Conservation (phyloP, 306 rosid genomes). For the Fragaria nilgerrensis region DNA sequence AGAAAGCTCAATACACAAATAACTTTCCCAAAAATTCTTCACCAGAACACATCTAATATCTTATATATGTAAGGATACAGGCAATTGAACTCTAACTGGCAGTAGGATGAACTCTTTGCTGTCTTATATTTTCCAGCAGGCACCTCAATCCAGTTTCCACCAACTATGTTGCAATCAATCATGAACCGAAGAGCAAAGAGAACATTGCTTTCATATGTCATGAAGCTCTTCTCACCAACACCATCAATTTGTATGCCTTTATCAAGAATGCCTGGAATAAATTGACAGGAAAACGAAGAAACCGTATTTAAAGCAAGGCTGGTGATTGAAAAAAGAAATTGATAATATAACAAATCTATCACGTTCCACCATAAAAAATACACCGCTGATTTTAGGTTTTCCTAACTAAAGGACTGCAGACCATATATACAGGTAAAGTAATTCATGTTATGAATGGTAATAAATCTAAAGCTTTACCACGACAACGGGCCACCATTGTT, state of each 20-base stretch:
- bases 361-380: not conserved
- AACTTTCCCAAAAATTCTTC: not conserved
- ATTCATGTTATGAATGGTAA: not conserved
- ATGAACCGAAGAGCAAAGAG: constrained; percentile 96
- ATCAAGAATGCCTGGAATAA: constrained; percentile 81
- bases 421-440: not conserved
- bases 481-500: constrained; percentile 94
- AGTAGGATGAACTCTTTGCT: constrained; percentile 51
- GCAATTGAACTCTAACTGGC: constrained; percentile 90
- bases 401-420: not conserved
- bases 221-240: constrained; percentile 78
- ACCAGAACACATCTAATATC: not conserved
- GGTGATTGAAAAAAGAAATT: not conserved
- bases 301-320: constrained; percentile 5
- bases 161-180: constrained; percentile 90
- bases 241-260: constrained; percentile 91
- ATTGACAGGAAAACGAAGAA: constrained; percentile 19
- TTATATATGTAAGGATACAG: constrained; percentile 63
- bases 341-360: not conserved
- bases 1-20: constrained; percentile 15
- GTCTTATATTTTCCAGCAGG: constrained; percentile 75
- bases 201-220: constrained; percentile 99
- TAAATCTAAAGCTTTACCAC: constrained; percentile 50
- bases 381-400: not conserved
- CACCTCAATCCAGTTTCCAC: constrained; percentile 97